These are phyloP conservation scores for Leptomonas pyrrhocoris DNA, from an alignment of 208 protist species.

Conservation along the genomic window DNA sequence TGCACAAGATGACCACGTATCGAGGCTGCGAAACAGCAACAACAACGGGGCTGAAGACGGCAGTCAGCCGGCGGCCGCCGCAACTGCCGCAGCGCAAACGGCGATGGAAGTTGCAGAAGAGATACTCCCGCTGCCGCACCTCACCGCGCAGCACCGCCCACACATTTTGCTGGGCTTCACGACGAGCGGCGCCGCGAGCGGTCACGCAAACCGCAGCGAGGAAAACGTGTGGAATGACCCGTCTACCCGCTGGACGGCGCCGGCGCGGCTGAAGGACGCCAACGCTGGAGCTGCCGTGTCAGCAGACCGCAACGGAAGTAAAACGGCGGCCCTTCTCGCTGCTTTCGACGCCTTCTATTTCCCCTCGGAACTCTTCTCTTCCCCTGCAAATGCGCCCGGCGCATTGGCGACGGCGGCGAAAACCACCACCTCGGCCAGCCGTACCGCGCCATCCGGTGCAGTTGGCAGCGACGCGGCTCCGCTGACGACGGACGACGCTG, in stretches of 20 bases:
- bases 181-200: not conserved
- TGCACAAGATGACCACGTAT: not conserved
- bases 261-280: not conserved
- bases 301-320: not conserved
- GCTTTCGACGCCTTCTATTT: conserved; percentile 40
- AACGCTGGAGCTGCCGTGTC: not conserved
- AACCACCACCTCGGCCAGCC: not conserved
- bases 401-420: not conserved
- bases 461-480: too few relatives aligned
- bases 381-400: not conserved
- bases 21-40: not conserved
- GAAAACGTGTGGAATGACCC: not conserved
- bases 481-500: not conserved
- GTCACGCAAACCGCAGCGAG: not conserved
- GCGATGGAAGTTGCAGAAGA: too few relatives aligned
- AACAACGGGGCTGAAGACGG: not conserved
- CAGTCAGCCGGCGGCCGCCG: not conserved
- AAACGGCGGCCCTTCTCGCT: conserved; percentile 18
- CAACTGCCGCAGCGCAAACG: not conserved
- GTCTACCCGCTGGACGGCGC: conserved; percentile 13
- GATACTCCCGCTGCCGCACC: not conserved
- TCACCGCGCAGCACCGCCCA: conserved; percentile 22
- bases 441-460: too few relatives aligned
- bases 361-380: conserved; percentile 30
- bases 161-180: conserved; percentile 29